Evolutionary conservation across 352 stramenopile genomes (phyloP), one percentile per base, ranked within the genome.

Genomic region (Hyaloperonospora arabidopsidis): DNA sequence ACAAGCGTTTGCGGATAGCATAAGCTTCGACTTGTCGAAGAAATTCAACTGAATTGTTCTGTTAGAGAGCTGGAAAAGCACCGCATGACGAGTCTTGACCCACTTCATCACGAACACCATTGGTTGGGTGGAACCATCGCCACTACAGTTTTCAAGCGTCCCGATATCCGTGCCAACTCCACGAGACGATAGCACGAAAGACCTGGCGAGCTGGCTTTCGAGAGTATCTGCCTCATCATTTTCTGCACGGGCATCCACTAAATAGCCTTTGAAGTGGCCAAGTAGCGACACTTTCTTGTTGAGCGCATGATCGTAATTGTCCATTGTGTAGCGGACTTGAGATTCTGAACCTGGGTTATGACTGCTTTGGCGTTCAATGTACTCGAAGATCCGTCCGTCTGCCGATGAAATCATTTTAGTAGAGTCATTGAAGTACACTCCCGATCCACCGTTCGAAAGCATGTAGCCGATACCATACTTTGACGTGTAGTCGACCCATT

Each of bases 391-490:
- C 18, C 84, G 78, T 2, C 81, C 81, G 45, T 95, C 67, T 1
- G 88, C 52, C n/a, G 93, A 89, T 8, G 96, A 71, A 41, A 98
- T 86, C 28, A 97, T 95, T 67, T 99, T 99, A 12, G 95, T 98
- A 14, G 94, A 97, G 70, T 99, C 97, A 65, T 99, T 99, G 58
- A 98, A 99, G 67, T 98, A 99, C 7, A 99, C 96, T 46, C 96
- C 91, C 0, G 87, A 84, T 28, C 69, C 90, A 41, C 95, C 94
- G 75, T 98, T 96, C 47, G 93, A 97, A 10, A 99, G 82, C 45
- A 98, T 78, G 67, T 98, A 99, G 46, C 96, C 97, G 51, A 99
- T 87, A 48, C 97, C 97, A 70, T 99, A 99, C 72, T 99, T 99
- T 66, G 82, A 95, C 5, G 96, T 98, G 72, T 99, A 99, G 66